Percentiles rank a stretch among this genome's conserved stretches.
phyloP scores from a whole-genome alignment of 2,329 filamentous ascomycete genomes.

The Trichoderma polysporum region DNA sequence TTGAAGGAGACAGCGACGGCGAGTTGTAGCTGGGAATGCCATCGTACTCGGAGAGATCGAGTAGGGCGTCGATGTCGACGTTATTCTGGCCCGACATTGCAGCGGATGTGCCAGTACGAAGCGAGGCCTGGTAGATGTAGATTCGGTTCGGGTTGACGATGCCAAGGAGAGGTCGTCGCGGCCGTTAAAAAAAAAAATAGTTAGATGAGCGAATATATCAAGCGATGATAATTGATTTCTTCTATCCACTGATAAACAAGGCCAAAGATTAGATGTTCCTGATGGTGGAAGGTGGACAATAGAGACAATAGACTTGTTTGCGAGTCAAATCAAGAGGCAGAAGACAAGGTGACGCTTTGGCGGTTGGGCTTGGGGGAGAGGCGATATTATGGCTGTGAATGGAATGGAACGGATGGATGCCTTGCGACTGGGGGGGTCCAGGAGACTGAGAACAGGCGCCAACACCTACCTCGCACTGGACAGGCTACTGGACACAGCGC shows the following conservation, averaged over 20 bases:
- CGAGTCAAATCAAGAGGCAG: slow-evolving; percentile 25
- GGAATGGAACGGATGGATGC: slow-evolving; percentile 34
- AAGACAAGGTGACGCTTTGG: slow-evolving; percentile 6
- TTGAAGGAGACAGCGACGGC: slow-evolving; percentile 57
- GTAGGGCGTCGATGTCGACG: slow-evolving; percentile 56
- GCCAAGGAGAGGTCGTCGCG: neutral
- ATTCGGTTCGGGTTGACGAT: neutral
- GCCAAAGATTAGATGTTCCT: neutral
- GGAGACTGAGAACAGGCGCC: neutral
- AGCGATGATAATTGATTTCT: neutral
- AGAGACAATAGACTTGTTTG: slow-evolving; percentile 13
- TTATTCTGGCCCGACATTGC: slow-evolving; percentile 46
- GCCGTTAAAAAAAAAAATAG: neutral
- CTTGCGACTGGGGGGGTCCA: slow-evolving; percentile 24
- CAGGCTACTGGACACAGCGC: neutral
- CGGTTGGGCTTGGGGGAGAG: slow-evolving; percentile 15
- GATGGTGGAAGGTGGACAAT: slow-evolving; percentile 14
- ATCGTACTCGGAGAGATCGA: slow-evolving; percentile 65
- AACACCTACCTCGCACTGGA: neutral
- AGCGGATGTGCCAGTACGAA: slow-evolving; percentile 11
- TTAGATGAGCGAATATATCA: no score
- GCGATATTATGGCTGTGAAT: slow-evolving; percentile 34
- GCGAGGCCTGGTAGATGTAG: neutral
- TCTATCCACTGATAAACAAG: neutral
- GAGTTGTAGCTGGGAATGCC: slow-evolving; percentile 57